These are phyloP conservation scores for Mortierella sp. DNA, from an alignment of 371 early-diverging fungal genomes.

Conservation along the genomic window DNA sequence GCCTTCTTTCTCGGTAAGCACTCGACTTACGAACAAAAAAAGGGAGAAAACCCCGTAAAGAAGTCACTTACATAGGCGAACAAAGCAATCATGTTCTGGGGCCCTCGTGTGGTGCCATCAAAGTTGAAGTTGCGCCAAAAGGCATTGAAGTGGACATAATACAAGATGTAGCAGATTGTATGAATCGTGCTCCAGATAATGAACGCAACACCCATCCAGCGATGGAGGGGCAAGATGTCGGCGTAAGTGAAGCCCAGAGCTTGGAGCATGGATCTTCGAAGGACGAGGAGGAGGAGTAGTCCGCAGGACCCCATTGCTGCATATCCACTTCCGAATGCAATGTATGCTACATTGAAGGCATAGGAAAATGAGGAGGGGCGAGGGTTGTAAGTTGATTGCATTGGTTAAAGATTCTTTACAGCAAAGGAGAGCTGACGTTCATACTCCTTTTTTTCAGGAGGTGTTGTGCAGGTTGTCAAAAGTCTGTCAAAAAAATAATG, in stretches of 20 bases:
- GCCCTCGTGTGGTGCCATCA: constrained; percentile 46
- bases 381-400: neutral
- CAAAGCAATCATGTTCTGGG: constrained; percentile 43
- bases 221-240: constrained; percentile 44
- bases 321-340: constrained; percentile 40
- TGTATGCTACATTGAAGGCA: constrained; percentile 18
- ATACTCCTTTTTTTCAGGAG: neutral
- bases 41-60: neutral
- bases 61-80: constrained; percentile 40
- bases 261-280: constrained; percentile 49
- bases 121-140: constrained; percentile 46
- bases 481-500: neutral
- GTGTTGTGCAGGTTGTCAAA: neutral
- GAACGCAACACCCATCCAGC: constrained; percentile 41
- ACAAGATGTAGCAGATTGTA: constrained; percentile 32
- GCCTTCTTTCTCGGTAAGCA: neutral
- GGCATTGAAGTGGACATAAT: constrained; percentile 34
- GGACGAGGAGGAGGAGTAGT: constrained; percentile 33
- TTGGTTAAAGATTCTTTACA: neutral
- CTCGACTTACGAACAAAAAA: neutral
- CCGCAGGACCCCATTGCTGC: constrained; percentile 48
- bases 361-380: neutral
- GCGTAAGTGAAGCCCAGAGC: constrained; percentile 48
- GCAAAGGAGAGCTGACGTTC: neutral
- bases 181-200: constrained; percentile 42